Evolutionary conservation across 306 rosid species (phyloP), one percentile per base, ranked within the genome.

Genomic region (Castanea mollissima): DNA sequence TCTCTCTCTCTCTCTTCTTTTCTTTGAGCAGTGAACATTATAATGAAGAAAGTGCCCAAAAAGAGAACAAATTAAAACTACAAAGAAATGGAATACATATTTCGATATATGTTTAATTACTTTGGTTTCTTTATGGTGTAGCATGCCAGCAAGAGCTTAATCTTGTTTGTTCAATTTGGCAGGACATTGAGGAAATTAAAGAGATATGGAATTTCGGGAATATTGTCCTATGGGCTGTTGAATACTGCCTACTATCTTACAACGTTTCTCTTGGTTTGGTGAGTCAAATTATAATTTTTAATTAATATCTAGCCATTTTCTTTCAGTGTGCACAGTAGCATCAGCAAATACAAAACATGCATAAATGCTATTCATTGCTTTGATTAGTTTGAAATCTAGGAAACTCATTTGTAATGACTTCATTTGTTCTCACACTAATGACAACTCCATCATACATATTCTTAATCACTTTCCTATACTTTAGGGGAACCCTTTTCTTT

Each of bases 221-320:
- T 95, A 81, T 87, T 92, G 74, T 90, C 97, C 6, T 92, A 95
- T 63, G 97, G 97, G 59, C 86, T 95, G 68, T 59, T 95, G 78
- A 95, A 95, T 81, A 92, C 99, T 55, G 92, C 77, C 76, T 95
- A 95, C 90, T 92, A 92, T 86, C 92, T 90, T 62, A 75, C 87
- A 13, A 89, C 97, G 0, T 95, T 95, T 84, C 92, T 95, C 41
- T 31, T 94, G 80, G 98, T 92, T n/a, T 92, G 98, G 97, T 91
- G 82, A 82, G 93, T 82, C 27, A 60, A 72, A 69, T 21, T 14
- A 41, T 74, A 14, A 27, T 20, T 56, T 41, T 41, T 68, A 4
- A 52, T 55, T 67, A 1, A 20, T 3, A 52, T 29, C 49, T 31
- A 32, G 49, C n/a, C 20, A n/a, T n/a, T n/a, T n/a, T 55, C 27